Evolutionary conservation across 129 eudicot genomes (phyloP).

Genomic region (Silybum marianum): DNA sequence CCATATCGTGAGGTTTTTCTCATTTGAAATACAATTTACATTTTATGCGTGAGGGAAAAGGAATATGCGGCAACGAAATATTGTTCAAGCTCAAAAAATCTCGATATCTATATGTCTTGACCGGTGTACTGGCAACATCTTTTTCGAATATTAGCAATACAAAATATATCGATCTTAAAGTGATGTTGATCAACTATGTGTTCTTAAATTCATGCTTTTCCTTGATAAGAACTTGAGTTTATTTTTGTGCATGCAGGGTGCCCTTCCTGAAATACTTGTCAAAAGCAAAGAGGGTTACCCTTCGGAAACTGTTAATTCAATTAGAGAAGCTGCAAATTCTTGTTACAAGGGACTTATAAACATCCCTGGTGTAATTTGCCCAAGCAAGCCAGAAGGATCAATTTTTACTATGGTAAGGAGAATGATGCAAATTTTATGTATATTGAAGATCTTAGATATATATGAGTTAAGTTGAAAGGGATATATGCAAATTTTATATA

Average conservation of each 20-base stretch:
- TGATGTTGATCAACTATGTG: not conserved
- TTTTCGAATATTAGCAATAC: not conserved
- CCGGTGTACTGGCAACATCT: not conserved
- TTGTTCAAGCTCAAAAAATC: not conserved
- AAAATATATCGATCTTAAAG: too few species aligned
- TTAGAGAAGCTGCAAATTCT: constrained; percentile 7
- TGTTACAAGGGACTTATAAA: not conserved
- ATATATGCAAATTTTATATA: not conserved
- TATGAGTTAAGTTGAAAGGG: too few species aligned
- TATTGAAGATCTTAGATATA: not conserved
- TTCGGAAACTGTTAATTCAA: not conserved
- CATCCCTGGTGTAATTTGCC: constrained; percentile 7
- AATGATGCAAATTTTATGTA: not conserved
- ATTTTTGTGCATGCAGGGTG: constrained; percentile 16
- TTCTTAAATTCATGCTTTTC: not conserved
- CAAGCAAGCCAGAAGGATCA: constrained; percentile 17
- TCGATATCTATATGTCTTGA: not conserved
- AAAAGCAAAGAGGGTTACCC: not conserved
- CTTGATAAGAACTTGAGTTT: constrained; percentile 6
- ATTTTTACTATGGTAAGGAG: constrained; percentile 9
- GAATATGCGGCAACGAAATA: not conserved
- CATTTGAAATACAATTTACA: not conserved
- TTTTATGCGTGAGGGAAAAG: not conserved
- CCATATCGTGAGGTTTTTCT: not conserved
- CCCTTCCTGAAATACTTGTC: constrained; percentile 14